Percentiles rank a stretch among this genome's conserved stretches.
Evolutionary conservation across 2,329 filamentous ascomycete species (phyloP).

Genomic region (Cadophora sp.): DNA sequence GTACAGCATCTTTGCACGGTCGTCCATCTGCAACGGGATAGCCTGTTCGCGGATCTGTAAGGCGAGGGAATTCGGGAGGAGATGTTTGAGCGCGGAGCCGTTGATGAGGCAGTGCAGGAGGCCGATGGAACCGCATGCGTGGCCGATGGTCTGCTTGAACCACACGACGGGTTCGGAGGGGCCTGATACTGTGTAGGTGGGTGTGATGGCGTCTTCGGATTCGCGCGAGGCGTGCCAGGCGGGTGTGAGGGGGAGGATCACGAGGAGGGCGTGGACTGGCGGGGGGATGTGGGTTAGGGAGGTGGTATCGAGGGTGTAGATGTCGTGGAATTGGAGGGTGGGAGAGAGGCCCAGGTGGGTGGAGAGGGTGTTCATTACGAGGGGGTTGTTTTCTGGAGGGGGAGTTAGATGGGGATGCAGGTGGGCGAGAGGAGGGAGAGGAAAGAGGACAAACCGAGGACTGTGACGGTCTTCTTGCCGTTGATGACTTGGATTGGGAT

Average conservation of each 20-base stretch:
- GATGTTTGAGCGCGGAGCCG: constrained; percentile 70
- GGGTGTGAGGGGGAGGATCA: constrained; percentile 86
- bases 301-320: constrained; percentile 88
- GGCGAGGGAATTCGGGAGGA: constrained; percentile 45
- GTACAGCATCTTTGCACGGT: constrained; percentile 79
- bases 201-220: constrained; percentile 70
- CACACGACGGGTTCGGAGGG: constrained; percentile 79
- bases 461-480: constrained; percentile 39
- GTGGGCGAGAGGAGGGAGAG: neutral
- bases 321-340: constrained; percentile 83
- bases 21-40: constrained; percentile 69
- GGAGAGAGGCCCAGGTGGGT: constrained; percentile 83
- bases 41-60: constrained; percentile 56
- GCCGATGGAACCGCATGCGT: constrained; percentile 91
- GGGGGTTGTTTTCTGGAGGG: constrained; percentile 69
- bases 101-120: constrained; percentile 84
- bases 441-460: constrained; percentile 31
- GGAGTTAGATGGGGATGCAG: constrained; percentile 11
- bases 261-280: constrained; percentile 84
- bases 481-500: constrained; percentile 31
- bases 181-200: constrained; percentile 74
- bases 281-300: constrained; percentile 87
- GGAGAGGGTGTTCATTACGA: constrained; percentile 84
- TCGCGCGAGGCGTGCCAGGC: constrained; percentile 79
- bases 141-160: constrained; percentile 95